Percentiles rank a stretch among this genome's conserved stretches.
These are phyloP conservation scores for Cymodocea nodosa DNA, from an alignment of 116 monocot genomes.

Conservation along the genomic window DNA sequence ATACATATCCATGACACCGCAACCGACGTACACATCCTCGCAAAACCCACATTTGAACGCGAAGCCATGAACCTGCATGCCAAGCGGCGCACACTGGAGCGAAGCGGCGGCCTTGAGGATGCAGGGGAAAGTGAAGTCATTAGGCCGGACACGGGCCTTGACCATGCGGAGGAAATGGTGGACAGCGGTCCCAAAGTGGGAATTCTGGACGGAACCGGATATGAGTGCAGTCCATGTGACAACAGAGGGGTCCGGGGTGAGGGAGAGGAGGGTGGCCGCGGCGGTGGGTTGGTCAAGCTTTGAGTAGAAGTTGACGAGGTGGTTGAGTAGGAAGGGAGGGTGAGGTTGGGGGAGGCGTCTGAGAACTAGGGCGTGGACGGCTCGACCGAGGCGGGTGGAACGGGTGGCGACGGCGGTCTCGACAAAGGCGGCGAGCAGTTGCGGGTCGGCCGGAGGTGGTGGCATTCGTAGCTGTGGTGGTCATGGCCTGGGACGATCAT, in stretches of 20 bases:
- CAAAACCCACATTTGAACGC: constrained; percentile 45
- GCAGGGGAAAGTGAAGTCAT: constrained; percentile 26
- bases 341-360: constrained; percentile 28
- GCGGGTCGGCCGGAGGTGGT: neutral
- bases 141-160: constrained; percentile 12
- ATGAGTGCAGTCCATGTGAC: constrained; percentile 79
- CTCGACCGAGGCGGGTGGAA: constrained; percentile 35
- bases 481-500: neutral
- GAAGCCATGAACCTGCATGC: constrained; percentile 26
- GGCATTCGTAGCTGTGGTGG: neutral
- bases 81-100: constrained; percentile 13
- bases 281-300: constrained; percentile 61
- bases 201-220: constrained; percentile 52
- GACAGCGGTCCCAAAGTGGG: constrained; percentile 39
- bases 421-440: constrained; percentile 22
- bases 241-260: constrained; percentile 41
- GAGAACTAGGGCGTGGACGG: constrained; percentile 40
- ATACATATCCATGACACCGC: constrained; percentile 60
- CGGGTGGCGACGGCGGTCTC: constrained; percentile 34
- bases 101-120: constrained; percentile 24
- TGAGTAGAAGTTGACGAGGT: constrained; percentile 94
- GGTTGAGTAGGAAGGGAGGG: constrained; percentile 68
- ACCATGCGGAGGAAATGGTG: constrained; percentile 44
- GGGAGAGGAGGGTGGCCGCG: constrained; percentile 32
- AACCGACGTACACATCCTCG: constrained; percentile 50